Evolutionary conservation across 1,284 basidiomycete species (phyloP).

Genomic region (Naganishia sp.): DNA sequence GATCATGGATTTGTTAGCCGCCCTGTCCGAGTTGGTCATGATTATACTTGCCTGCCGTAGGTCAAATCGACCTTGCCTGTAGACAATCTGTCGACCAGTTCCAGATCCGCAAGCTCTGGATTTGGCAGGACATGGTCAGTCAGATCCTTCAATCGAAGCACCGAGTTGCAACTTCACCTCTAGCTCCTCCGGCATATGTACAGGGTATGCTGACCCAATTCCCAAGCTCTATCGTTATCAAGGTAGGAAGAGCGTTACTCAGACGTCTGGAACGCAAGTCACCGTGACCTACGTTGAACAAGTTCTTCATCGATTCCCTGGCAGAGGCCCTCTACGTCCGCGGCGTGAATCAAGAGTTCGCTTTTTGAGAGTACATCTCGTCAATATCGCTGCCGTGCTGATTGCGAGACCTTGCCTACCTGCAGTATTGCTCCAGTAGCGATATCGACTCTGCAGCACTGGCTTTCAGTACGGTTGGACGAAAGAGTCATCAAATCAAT

Average conservation of each 20-base stretch:
- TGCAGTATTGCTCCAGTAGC: constrained; percentile 72
- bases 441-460: constrained; percentile 64
- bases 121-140: constrained; percentile 16
- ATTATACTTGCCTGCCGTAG: constrained; percentile 76
- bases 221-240: constrained; percentile 67
- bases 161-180: constrained; percentile 59
- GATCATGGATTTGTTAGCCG: background rate
- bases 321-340: constrained; percentile 96
- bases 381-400: background rate
- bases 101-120: constrained; percentile 77
- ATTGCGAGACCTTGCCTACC: constrained; percentile 55
- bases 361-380: constrained; percentile 55
- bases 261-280: background rate
- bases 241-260: background rate
- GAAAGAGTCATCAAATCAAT: constrained; percentile 6
- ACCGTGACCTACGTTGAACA: constrained; percentile 56
- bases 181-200: constrained; percentile 96
- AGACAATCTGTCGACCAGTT: constrained; percentile 78
- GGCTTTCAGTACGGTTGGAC: background rate
- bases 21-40: background rate
- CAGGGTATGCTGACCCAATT: constrained; percentile 89
- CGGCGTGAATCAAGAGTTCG: constrained; percentile 94
- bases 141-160: background rate
- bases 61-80: constrained; percentile 89
- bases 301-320: constrained; percentile 93